phyloP scores from a whole-genome alignment of 495 filamentous ascomycete genomes.

The Friedmanniomyces simplex region DNA sequence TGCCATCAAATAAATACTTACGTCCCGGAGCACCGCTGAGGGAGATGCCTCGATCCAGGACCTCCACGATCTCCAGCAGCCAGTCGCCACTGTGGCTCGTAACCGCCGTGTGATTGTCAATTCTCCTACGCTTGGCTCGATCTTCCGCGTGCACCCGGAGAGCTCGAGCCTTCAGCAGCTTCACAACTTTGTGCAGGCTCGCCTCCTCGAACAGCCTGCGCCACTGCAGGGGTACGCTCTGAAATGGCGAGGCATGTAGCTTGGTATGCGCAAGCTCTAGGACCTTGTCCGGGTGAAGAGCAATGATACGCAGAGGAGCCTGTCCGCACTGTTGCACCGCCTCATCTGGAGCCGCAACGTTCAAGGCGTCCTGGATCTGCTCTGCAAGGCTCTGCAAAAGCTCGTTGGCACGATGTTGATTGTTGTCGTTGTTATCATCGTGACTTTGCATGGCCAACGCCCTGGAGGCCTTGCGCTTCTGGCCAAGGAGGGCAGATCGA shows the following conservation, averaged over 20 bases:
- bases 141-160: not conserved
- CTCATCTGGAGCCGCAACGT: not conserved
- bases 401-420: no score
- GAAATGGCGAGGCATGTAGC: slow-evolving; percentile 18
- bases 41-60: slow-evolving; percentile 71
- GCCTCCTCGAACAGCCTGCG: slow-evolving; percentile 22
- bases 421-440: no score
- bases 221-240: slow-evolving; percentile 20
- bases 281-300: slow-evolving; percentile 13
- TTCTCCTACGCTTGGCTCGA: not conserved
- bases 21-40: slow-evolving; percentile 64
- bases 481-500: no score
- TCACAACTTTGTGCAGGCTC: slow-evolving; percentile 9
- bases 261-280: slow-evolving; percentile 18
- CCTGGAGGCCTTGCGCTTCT: no score
- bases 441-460: no score
- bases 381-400: not conserved
- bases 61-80: slow-evolving; percentile 42
- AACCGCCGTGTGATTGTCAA: not conserved
- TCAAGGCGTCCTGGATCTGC: not conserved
- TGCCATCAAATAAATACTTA: slow-evolving; percentile 47
- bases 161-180: not conserved
- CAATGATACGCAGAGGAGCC: slow-evolving; percentile 7
- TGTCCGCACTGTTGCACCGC: slow-evolving; percentile 14
- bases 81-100: slow-evolving; percentile 21